Evolutionary conservation across 441 rosid species (phyloP).

Genomic region (Jatropha podagrica): DNA sequence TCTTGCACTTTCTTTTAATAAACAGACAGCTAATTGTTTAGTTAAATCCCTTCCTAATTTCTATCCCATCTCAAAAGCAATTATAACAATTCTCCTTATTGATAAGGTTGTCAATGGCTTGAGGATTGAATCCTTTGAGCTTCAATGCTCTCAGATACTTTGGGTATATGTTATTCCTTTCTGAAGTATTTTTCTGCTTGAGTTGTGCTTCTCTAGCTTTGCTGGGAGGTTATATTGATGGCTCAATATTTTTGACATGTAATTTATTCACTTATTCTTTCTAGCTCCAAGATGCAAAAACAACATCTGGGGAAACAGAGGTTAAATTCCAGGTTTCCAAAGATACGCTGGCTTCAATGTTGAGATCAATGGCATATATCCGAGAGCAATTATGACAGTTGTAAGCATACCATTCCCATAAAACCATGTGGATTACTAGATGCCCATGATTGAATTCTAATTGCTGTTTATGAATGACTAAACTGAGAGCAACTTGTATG

Average conservation of each 20-base stretch:
- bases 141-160: not conserved
- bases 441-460: not conserved
- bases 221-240: not conserved
- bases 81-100: not conserved
- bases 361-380: conserved; percentile 61
- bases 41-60: not conserved
- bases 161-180: not conserved
- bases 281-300: conserved; percentile 58
- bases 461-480: not conserved
- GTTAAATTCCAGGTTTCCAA: conserved; percentile 68
- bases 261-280: conserved; percentile 19
- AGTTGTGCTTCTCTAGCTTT: not conserved
- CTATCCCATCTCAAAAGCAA: not conserved
- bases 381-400: conserved; percentile 54
- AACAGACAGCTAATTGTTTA: not conserved
- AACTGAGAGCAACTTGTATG: not conserved
- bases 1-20: not conserved
- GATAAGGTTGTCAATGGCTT: not conserved
- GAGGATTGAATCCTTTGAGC: not conserved
- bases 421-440: not conserved
- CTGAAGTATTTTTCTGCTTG: not conserved
- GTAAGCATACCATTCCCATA: conserved; percentile 32
- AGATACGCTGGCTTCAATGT: conserved; percentile 63
- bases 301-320: conserved; percentile 54
- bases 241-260: not conserved